These are phyloP conservation scores for Rosa hybrid DNA, from an alignment of 331 rosid species.

Conservation along the genomic window DNA sequence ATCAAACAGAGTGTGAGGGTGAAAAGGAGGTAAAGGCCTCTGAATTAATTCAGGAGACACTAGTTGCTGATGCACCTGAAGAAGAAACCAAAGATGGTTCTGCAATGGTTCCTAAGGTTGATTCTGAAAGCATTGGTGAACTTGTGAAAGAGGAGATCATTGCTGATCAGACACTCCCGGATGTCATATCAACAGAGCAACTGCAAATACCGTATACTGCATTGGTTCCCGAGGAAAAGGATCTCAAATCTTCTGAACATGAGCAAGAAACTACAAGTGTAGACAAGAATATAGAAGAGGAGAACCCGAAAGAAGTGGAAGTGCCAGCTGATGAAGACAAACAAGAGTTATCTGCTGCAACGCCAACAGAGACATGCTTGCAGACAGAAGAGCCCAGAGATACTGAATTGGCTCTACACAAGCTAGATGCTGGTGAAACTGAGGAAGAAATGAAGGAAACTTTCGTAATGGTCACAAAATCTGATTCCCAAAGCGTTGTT, in stretches of 20 bases:
- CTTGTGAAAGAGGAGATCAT: background rate
- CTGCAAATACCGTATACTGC: conserved; percentile 6
- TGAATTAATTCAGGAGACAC: conserved; percentile 7
- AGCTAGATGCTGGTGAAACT: conserved; percentile 8
- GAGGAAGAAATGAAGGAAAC: conserved; percentile 19
- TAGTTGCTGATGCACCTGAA: background rate
- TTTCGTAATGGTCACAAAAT: background rate
- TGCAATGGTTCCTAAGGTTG: background rate
- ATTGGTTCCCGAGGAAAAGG: conserved; percentile 18
- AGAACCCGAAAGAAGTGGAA: conserved; percentile 10
- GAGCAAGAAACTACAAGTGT: conserved; percentile 7
- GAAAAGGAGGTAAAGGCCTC: conserved; percentile 10
- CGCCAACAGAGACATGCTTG: conserved; percentile 19
- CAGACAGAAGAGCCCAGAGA: conserved; percentile 19
- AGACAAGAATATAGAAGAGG: conserved; percentile 14
- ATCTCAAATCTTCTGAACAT: background rate
- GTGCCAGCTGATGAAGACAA: background rate
- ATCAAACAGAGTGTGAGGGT: background rate
- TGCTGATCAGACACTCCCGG: conserved; percentile 6
- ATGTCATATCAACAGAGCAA: background rate
- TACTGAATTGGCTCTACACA: conserved; percentile 14
- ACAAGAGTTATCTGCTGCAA: conserved; percentile 1
- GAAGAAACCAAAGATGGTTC: conserved; percentile 17
- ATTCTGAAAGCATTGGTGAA: background rate
- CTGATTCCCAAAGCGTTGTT: conserved; percentile 2